phyloP scores from a whole-genome alignment of 1,284 basidiomycete species.

The Heimioporus retisporus region DNA sequence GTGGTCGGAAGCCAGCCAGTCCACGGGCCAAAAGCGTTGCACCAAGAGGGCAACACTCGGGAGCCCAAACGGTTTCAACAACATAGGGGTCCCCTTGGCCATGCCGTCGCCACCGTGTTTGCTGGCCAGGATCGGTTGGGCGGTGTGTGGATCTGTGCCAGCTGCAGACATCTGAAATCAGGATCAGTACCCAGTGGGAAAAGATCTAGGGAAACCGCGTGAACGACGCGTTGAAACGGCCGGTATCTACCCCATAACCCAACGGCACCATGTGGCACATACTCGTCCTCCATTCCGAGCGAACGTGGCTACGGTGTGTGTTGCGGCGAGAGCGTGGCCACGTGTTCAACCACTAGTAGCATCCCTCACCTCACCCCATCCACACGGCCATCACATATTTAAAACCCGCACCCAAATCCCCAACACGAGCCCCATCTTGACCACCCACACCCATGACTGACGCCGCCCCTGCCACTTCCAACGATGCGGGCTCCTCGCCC shows the following conservation, averaged over 20 bases:
- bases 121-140: no score
- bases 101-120: no score
- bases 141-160: no score
- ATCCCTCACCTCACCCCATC: conserved; percentile 32
- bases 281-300: no score
- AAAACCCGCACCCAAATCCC: conserved; percentile 23
- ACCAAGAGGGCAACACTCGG: conserved; percentile 21
- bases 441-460: conserved; percentile 62
- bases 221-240: no score
- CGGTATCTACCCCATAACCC: no score
- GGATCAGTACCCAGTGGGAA: no score
- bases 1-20: neutral
- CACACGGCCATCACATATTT: conserved; percentile 45
- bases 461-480: conserved; percentile 66
- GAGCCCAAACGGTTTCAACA: neutral
- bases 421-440: conserved; percentile 4
- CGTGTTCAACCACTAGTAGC: conserved; percentile 33
- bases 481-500: conserved; percentile 59
- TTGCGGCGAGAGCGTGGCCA: conserved; percentile 25
- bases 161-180: no score
- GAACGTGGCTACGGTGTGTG: no score
- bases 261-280: no score
- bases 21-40: conserved; percentile 14
- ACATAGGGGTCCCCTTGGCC: no score
- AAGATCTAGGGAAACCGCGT: no score